These are phyloP conservation scores for Capronia americana DNA, from an alignment of 2,329 filamentous ascomycete genomes.

Conservation along the genomic window DNA sequence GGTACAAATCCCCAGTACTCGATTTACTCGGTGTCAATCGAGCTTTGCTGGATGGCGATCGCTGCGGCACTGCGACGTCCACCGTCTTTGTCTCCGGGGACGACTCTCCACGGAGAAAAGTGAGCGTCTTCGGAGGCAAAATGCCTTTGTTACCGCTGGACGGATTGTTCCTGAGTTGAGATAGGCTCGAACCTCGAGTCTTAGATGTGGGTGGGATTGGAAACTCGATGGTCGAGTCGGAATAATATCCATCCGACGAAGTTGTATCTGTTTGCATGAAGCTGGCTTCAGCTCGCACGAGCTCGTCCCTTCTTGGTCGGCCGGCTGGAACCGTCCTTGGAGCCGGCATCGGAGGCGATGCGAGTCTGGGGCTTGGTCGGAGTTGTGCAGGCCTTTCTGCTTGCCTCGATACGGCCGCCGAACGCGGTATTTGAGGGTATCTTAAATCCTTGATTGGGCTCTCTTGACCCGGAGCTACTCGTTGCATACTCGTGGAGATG, in stretches of 20 bases:
- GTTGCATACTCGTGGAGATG: conserved; percentile 35
- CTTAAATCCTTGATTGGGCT: conserved; percentile 37
- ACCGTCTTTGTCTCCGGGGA: conserved; percentile 8
- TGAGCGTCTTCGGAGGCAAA: conserved; percentile 8
- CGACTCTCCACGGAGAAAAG: conserved; percentile 20
- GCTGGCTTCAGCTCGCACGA: conserved; percentile 26
- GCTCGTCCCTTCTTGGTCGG: conserved; percentile 22
- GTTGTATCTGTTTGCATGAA: conserved; percentile 34
- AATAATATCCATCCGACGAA: conserved; percentile 34
- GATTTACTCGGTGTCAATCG: conserved; percentile 37
- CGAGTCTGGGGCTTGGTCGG: conserved; percentile 36
- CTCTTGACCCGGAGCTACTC: conserved; percentile 36
- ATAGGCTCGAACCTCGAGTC: conserved; percentile 15
- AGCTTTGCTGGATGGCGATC: conserved; percentile 32
- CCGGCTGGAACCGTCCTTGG: background rate
- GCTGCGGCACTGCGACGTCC: conserved; percentile 14
- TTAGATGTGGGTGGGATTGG: conserved; percentile 27
- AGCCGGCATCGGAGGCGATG: background rate
- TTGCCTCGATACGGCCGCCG: conserved; percentile 39
- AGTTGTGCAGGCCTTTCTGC: conserved; percentile 45
- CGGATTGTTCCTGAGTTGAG: conserved; percentile 20
- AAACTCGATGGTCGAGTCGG: conserved; percentile 34
- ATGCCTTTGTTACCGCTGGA: conserved; percentile 15
- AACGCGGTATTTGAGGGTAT: conserved; percentile 38
- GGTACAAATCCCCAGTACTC: conserved; percentile 37